Evolutionary conservation across 1,284 basidiomycete species (phyloP), one percentile per base, ranked within the genome.

Genomic region (Apiotrichum laibachii): DNA sequence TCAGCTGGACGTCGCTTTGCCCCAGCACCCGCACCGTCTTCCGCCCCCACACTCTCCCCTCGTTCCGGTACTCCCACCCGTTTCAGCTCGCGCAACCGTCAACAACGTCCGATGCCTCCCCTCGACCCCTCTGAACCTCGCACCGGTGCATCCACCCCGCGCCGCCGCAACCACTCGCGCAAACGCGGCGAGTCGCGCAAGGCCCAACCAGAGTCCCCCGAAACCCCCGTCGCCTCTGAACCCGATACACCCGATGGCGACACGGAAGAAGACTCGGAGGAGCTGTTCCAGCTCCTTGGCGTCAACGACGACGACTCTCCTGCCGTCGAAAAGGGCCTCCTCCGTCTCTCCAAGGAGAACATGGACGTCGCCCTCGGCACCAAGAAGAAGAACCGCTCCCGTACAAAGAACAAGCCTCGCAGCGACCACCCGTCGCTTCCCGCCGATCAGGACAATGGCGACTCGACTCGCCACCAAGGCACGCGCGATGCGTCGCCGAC

Each of bases 281-380:
- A 64, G 22, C 55, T 73, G 35, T 67, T 73, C 35, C 66, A 73
- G 50, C 56, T 73, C 13, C 65, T 73, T 9, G 72, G 72, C 9
- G 65, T 73, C 16, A 56, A 39, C 49, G 46, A 44, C 46, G 50
- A 34, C 50, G 50, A 31, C 46, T 42, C 45, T 44, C 13, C 47
- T 22, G 37, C 43, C 12, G n/a, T 21, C 21, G 34, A 54, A n/a
- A 57, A 55, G n/a, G 61, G 61, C 19, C 39, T 63, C 5, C n/a
- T 63, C 5, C 55, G 55, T 11, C 48, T 63, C 11, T 51, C 55
- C n/a, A 57, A 60, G 46, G 44, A 56, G 31, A 33, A 21, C 44
- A 63, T 63, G 50, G 58, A 60, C 6, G 55, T 56, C 18, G 52
- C 60, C 2, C 49, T 50, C 12, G 49, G 35, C 16, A 55, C 37